Percentiles rank a stretch among this genome's conserved stretches.
phyloP scores from a whole-genome alignment of 176 grass and related monocot species.

The Oryza glumipatula region DNA sequence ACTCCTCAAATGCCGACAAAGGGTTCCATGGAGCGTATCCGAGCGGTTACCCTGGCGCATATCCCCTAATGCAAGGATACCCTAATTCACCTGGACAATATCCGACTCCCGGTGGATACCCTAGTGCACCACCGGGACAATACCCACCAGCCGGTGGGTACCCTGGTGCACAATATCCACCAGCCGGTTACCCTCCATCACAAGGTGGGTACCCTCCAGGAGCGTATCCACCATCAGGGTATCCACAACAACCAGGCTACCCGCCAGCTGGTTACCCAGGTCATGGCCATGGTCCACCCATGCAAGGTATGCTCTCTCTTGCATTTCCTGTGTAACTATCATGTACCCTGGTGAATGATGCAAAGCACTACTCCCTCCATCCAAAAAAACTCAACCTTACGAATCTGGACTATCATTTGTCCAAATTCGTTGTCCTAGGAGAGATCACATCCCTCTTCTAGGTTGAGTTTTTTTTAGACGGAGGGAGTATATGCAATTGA shows the following conservation, averaged over 20 bases:
- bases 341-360: background rate
- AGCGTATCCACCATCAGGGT: background rate
- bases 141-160: background rate
- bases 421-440: too few relatives aligned
- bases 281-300: conserved; percentile 30
- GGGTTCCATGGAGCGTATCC: conserved; percentile 50
- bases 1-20: conserved; percentile 36
- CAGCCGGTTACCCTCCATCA: background rate
- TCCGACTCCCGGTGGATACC: background rate
- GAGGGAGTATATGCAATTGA: background rate
- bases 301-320: background rate
- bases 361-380: background rate
- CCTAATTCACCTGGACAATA: conserved; percentile 13
- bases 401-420: too few relatives aligned
- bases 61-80: conserved; percentile 50
- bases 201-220: background rate
- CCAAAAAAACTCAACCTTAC: too few relatives aligned
- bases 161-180: background rate
- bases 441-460: too few relatives aligned
- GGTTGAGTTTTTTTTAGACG: too few relatives aligned
- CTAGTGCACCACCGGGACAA: background rate
- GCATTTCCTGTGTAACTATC: too few relatives aligned
- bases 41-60: background rate
- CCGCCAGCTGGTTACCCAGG: conserved; percentile 50
- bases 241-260: conserved; percentile 25